A percentile compares a stretch with the other conserved stretches of the same genome.
phyloP scores from a whole-genome alignment of 371 early-diverging fungal genomes.

The Umbelopsis sp. region DNA sequence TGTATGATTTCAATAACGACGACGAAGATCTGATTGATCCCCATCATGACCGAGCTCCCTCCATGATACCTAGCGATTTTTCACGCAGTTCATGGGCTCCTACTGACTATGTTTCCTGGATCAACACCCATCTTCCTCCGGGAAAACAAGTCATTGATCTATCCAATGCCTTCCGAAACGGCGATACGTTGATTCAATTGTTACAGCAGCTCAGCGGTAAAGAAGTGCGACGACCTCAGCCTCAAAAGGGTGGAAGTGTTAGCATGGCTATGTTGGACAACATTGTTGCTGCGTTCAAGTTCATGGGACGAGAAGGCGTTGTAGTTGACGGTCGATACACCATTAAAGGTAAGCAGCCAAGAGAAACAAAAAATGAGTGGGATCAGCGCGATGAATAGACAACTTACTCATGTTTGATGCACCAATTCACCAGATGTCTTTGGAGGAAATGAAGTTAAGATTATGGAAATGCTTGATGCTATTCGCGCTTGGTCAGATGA shows the following conservation, averaged over 20 bases:
- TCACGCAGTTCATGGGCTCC: constrained; percentile 33
- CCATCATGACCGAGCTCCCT: constrained; percentile 6
- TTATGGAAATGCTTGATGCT: constrained; percentile 53
- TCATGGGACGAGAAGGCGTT: constrained; percentile 59
- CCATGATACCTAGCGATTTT: not conserved
- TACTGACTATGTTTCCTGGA: constrained; percentile 60
- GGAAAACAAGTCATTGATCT: constrained; percentile 48
- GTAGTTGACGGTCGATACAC: constrained; percentile 54
- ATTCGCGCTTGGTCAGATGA: constrained; percentile 36
- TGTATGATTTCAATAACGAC: constrained; percentile 12
- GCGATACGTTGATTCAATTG: constrained; percentile 55
- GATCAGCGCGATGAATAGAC: not conserved
- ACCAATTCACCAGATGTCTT: constrained; percentile 43
- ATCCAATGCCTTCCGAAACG: constrained; percentile 51
- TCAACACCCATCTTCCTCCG: constrained; percentile 49
- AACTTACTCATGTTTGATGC: not conserved
- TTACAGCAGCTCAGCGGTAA: constrained; percentile 58
- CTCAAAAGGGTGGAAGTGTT: constrained; percentile 33
- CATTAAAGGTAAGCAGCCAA: constrained; percentile 42
- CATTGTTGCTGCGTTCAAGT: constrained; percentile 60
- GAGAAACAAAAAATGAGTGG: not conserved
- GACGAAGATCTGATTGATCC: constrained; percentile 41
- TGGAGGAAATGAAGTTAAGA: constrained; percentile 61
- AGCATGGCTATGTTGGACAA: constrained; percentile 55
- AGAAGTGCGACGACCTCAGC: constrained; percentile 37